Conservation (phyloP, 2,329 filamentous ascomycete species). For the Emericellopsis atlantica region DNA sequence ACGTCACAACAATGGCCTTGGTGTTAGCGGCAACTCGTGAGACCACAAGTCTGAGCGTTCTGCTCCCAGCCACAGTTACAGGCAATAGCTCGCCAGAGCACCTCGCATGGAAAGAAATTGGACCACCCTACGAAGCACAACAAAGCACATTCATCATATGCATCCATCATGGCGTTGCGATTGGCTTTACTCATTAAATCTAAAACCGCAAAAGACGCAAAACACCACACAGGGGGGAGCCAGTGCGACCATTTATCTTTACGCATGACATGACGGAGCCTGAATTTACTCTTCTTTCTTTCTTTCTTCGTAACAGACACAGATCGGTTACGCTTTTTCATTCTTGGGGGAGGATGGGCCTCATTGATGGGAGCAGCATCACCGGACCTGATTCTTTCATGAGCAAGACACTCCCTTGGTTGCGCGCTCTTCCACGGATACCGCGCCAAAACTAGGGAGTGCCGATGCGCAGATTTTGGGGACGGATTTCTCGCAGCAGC, state of each 20-base stretch:
- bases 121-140: too few species aligned
- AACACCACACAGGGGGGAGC: neutral
- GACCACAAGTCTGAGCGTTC: neutral
- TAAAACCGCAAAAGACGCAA: neutral
- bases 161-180: constrained; percentile 23
- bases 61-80: too few species aligned
- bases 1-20: constrained; percentile 34
- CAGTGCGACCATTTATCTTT: constrained; percentile 5
- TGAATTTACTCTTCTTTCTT: constrained; percentile 5
- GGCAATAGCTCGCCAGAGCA: neutral
- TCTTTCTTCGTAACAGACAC: constrained; percentile 4
- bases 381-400: too few species aligned
- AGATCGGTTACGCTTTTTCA: too few species aligned
- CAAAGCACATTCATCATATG: constrained; percentile 10
- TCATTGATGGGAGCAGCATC: too few species aligned
- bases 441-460: too few species aligned
- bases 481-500: too few species aligned
- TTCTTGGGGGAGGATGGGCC: too few species aligned
- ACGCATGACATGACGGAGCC: constrained; percentile 2
- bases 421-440: too few species aligned
- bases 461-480: too few species aligned
- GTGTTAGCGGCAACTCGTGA: constrained; percentile 32
- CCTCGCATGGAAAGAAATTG: too few species aligned
- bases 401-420: too few species aligned
- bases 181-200: constrained; percentile 4